These are phyloP conservation scores for Zalaria obscura DNA, from an alignment of 2,329 filamentous ascomycete genomes.

Conservation along the genomic window DNA sequence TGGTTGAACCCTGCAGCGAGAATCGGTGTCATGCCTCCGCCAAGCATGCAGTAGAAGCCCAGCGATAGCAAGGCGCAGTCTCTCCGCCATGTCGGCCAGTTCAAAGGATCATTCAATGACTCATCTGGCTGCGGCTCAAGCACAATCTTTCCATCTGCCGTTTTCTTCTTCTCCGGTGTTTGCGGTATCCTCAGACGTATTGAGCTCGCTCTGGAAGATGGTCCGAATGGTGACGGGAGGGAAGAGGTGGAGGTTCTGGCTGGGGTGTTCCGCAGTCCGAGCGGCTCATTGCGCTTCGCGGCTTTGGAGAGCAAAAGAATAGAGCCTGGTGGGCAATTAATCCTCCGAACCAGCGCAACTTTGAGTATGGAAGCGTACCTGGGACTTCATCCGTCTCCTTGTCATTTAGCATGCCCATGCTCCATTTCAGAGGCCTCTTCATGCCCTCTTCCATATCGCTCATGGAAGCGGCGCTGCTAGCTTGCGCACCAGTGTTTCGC, in stretches of 20 bases:
- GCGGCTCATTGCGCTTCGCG: constrained; percentile 46
- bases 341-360: too few relatives aligned
- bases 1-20: constrained; percentile 81
- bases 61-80: constrained; percentile 68
- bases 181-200: background rate
- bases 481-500: constrained; percentile 2
- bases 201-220: constrained; percentile 1
- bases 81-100: constrained; percentile 74
- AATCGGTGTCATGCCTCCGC: constrained; percentile 82
- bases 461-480: constrained; percentile 6
- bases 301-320: constrained; percentile 43
- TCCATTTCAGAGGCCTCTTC: constrained; percentile 28
- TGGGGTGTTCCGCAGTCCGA: constrained; percentile 49
- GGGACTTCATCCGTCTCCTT: constrained; percentile 73
- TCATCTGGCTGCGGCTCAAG: constrained; percentile 87
- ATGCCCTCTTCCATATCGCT: constrained; percentile 1
- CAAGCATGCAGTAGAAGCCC: constrained; percentile 85
- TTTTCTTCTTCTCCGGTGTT: constrained; percentile 51
- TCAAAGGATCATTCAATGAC: constrained; percentile 77
- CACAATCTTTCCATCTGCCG: constrained; percentile 68
- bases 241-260: constrained; percentile 23
- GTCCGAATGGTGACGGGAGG: constrained; percentile 11
- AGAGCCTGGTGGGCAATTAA: constrained; percentile 31
- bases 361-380: constrained; percentile 35
- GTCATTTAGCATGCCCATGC: constrained; percentile 73